Evolutionary conservation across 1,284 basidiomycete genomes (phyloP).

Genomic region (Pseudozyma pruni): DNA sequence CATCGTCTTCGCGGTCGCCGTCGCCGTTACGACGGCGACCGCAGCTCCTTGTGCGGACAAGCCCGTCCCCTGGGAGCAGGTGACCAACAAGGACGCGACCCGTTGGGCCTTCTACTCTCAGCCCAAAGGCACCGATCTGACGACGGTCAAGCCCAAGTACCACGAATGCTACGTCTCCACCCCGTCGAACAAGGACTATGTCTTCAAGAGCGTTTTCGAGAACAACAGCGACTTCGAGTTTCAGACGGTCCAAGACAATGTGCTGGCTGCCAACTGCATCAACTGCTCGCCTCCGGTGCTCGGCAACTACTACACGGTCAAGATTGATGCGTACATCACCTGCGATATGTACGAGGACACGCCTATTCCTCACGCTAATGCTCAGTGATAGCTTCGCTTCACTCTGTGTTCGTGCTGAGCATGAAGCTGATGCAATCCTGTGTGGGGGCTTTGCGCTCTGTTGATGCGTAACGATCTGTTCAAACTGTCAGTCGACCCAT

Average conservation of each 20-base stretch:
- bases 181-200: background rate
- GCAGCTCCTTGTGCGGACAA: background rate
- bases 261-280: slow-evolving; percentile 27
- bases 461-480: no score
- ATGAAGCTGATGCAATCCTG: no score
- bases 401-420: no score
- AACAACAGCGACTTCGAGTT: slow-evolving; percentile 1
- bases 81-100: background rate
- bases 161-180: background rate
- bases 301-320: slow-evolving; percentile 11
- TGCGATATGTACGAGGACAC: slow-evolving; percentile 4
- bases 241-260: background rate
- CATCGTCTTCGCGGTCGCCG: background rate
- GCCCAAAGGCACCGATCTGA: background rate
- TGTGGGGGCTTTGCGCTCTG: no score
- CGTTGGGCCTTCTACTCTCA: background rate
- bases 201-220: background rate
- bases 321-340: slow-evolving; percentile 5
- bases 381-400: no score
- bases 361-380: background rate
- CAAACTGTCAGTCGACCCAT: no score
- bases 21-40: background rate
- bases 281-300: slow-evolving; percentile 10
- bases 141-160: background rate
- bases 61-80: slow-evolving; percentile 1